Percentiles rank a stretch among this genome's conserved stretches.
phyloP scores from a whole-genome alignment of 192 early-diverging fungal species.

The Coemansia sp. region DNA sequence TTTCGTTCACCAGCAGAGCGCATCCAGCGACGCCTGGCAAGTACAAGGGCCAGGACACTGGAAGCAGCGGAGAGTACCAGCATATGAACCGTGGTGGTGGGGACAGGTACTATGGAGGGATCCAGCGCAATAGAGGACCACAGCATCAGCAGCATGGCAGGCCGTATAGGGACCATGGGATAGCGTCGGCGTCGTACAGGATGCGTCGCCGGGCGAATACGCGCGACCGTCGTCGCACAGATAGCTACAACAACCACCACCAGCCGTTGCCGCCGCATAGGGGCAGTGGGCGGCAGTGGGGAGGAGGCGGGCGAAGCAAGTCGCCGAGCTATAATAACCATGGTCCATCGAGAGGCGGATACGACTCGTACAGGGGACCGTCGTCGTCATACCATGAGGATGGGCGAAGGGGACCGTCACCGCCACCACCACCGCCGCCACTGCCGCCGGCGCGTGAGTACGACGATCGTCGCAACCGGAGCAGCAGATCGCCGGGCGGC shows the following conservation, averaged over 20 bases:
- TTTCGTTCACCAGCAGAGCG: conserved; percentile 37
- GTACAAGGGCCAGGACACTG: conserved; percentile 38
- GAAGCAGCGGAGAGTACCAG: background rate
- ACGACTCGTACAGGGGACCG: conserved; percentile 8
- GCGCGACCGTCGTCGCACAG: conserved; percentile 39
- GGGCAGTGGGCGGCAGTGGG: conserved; percentile 10
- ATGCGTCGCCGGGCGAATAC: conserved; percentile 40
- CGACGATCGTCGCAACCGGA: conserved; percentile 3
- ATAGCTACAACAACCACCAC: conserved; percentile 12
- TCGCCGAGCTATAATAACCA: conserved; percentile 24
- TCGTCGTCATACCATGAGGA: background rate
- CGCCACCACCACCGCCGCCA: background rate
- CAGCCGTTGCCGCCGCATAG: background rate
- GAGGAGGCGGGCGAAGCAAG: conserved; percentile 32
- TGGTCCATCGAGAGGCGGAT: background rate
- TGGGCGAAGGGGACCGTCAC: background rate
- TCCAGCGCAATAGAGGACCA: conserved; percentile 2
- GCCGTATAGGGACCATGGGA: conserved; percentile 2
- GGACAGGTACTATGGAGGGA: background rate
- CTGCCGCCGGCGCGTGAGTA: background rate
- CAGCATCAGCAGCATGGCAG: background rate
- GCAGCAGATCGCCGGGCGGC: background rate
- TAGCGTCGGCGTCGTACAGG: conserved; percentile 7
- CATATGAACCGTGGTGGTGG: background rate
- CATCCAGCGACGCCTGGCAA: conserved; percentile 34